phyloP scores from a whole-genome alignment of 2,329 filamentous ascomycete genomes.

The Zasmidium angulare region DNA sequence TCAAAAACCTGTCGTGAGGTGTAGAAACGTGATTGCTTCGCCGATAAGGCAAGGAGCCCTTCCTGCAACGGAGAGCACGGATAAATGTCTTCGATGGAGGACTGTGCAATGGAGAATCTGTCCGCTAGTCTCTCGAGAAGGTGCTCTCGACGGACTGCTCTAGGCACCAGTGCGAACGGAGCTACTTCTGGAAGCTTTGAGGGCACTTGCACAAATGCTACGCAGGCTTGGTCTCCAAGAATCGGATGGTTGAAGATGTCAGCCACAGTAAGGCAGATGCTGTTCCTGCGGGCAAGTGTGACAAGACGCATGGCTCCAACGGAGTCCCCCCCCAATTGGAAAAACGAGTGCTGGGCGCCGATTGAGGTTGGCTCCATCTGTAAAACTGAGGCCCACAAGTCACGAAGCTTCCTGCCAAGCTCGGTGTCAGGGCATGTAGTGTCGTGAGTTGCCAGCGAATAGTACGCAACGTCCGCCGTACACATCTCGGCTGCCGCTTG shows the following conservation, averaged over 20 bases:
- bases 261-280: constrained; percentile 41
- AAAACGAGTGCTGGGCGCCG: constrained; percentile 66
- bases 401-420: constrained; percentile 47
- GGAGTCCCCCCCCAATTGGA: constrained; percentile 73
- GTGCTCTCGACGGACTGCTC: background rate
- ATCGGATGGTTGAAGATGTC: background rate
- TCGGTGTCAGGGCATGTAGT: no score
- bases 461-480: no score
- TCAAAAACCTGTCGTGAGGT: background rate
- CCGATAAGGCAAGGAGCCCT: constrained; percentile 50
- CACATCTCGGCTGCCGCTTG: no score
- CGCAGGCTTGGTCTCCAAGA: background rate
- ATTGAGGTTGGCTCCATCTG: constrained; percentile 49
- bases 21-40: background rate
- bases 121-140: no score
- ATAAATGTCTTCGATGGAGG: constrained; percentile 53
- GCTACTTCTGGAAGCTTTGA: no score
- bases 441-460: background rate
- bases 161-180: no score
- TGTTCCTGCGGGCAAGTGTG: constrained; percentile 37
- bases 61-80: constrained; percentile 33
- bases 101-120: no score
- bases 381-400: constrained; percentile 53
- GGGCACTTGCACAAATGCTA: background rate
- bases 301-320: constrained; percentile 60